Evolutionary conservation across 495 filamentous ascomycete species (phyloP), one percentile per base, ranked within the genome.

Genomic region (Podospora comata): DNA sequence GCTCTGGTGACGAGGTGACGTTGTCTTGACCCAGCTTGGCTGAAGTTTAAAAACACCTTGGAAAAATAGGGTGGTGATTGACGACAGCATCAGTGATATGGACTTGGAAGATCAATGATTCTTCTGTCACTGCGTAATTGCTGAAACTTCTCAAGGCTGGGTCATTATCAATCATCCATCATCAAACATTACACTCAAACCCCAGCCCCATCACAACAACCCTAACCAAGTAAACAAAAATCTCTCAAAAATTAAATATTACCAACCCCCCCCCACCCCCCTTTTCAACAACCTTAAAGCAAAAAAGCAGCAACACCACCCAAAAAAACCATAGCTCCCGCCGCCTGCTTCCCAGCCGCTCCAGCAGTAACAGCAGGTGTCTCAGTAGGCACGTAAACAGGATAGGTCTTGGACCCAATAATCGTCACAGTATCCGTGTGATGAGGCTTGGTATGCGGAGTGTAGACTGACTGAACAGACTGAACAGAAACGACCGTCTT

Each of bases 291-390:
- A 28, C 59, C 55, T 27, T 57, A 73, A 55, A 68, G 11, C 18
- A 74, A 62, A 9, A 57, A 62, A 4, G 48, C 69, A 4, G 60
- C 71, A 20, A 68, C n/a, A 2, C 34, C 64, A 4, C 67, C 73
- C 0, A 75, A 18, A 3, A 70, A n/a, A 0, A 59, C 64, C 62
- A 75, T 32, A 3, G 62, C 69, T 0, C 69, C 73, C 39, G 48
- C 66, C 16, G 66, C 73, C 30, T 64, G 26, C 20, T 68, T 68
- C 13, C 27, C 44, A 16, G 57, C 69, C 2, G 67, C 71, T 0
- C 48, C 72, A 1, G 68, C 67, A 2, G 71, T 67, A 0, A 56
- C 58, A 2, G 65, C 57, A 48, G 39, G 39, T 3, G 60, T 28
- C 20, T 64, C 62, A 2, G 39, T 48, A 48, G 39, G 39, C 39